Evolutionary conservation across 805 yeast genomes (phyloP).

Genomic region (Cephaloascus albidus): DNA sequence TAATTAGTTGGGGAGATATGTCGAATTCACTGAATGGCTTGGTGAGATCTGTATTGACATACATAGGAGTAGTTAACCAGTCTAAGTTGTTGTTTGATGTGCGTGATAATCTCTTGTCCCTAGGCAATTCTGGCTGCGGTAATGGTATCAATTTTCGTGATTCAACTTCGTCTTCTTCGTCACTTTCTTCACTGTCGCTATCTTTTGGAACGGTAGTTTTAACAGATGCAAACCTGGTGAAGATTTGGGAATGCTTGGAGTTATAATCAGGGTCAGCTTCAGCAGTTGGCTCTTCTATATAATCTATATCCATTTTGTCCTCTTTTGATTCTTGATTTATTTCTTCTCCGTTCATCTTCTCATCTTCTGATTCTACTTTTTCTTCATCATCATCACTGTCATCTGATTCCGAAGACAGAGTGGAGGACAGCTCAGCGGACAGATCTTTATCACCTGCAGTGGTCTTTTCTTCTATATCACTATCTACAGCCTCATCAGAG

Average conservation of each 20-base stretch:
- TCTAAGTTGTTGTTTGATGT: slow-evolving; percentile 28
- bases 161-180: slow-evolving; percentile 6
- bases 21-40: slow-evolving; percentile 40
- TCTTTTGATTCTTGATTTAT: slow-evolving; percentile 3
- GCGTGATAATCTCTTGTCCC: slow-evolving; percentile 29
- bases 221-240: slow-evolving; percentile 38
- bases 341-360: slow-evolving; percentile 1
- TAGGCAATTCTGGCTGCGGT: slow-evolving; percentile 75
- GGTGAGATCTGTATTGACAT: slow-evolving; percentile 36
- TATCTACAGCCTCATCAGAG: slow-evolving; percentile 3
- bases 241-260: slow-evolving; percentile 43
- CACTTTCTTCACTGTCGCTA: slow-evolving; percentile 6
- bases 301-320: too few species aligned
- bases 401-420: too few species aligned
- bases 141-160: slow-evolving; percentile 50
- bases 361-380: background rate
- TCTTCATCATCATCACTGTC: slow-evolving; percentile 6
- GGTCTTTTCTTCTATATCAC: slow-evolving; percentile 11
- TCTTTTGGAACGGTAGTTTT: slow-evolving; percentile 5
- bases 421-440: too few species aligned
- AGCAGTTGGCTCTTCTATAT: too few species aligned
- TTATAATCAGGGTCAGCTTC: too few species aligned
- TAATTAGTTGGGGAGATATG: slow-evolving; percentile 31
- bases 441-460: slow-evolving; percentile 7
- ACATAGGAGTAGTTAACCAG: slow-evolving; percentile 65